These are phyloP conservation scores for Debaryomyces sp. DNA, from an alignment of 1,139 yeast species.

Conservation along the genomic window DNA sequence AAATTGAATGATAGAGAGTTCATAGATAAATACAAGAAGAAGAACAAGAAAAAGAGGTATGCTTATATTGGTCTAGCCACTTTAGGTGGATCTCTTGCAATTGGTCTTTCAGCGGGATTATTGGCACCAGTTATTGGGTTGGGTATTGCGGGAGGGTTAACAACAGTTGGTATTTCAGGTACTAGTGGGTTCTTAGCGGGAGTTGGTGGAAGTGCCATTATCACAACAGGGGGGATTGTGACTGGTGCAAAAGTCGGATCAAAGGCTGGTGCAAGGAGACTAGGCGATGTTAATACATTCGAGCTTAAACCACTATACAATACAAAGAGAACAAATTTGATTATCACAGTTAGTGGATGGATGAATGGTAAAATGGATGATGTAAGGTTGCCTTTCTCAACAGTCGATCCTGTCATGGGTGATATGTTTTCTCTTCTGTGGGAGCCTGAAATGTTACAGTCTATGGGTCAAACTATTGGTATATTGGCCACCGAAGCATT, in stretches of 20 bases:
- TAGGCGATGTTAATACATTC: slow-evolving; percentile 91
- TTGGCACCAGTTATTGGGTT: slow-evolving; percentile 98
- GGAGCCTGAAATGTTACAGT: slow-evolving; percentile 98
- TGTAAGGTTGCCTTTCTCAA: slow-evolving; percentile 92
- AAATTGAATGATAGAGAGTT: slow-evolving; percentile 74
- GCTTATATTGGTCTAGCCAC: slow-evolving; percentile 95
- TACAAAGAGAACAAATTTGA: slow-evolving; percentile 82
- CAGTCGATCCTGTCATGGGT: slow-evolving; percentile 97
- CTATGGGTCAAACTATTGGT: slow-evolving; percentile 94
- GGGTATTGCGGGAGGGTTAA: slow-evolving; percentile 94
- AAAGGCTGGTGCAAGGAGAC: slow-evolving; percentile 80
- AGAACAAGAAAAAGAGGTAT: slow-evolving; percentile 65
- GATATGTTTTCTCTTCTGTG: slow-evolving; percentile 88
- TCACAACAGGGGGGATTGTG: slow-evolving; percentile 89
- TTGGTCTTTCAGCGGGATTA: slow-evolving; percentile 93
- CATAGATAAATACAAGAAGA: slow-evolving; percentile 68
- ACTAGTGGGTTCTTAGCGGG: slow-evolving; percentile 93
- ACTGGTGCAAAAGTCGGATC: slow-evolving; percentile 90
- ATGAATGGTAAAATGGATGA: slow-evolving; percentile 96
- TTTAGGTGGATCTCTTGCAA: slow-evolving; percentile 92
- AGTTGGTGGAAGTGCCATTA: slow-evolving; percentile 94
- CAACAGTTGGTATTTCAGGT: slow-evolving; percentile 93
- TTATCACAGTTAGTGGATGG: slow-evolving; percentile 97
- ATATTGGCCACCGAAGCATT: slow-evolving; percentile 93
- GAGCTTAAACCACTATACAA: slow-evolving; percentile 93